Evolutionary conservation across 139 green algal genomes (phyloP).

Genomic region (Closterium sp.): DNA sequence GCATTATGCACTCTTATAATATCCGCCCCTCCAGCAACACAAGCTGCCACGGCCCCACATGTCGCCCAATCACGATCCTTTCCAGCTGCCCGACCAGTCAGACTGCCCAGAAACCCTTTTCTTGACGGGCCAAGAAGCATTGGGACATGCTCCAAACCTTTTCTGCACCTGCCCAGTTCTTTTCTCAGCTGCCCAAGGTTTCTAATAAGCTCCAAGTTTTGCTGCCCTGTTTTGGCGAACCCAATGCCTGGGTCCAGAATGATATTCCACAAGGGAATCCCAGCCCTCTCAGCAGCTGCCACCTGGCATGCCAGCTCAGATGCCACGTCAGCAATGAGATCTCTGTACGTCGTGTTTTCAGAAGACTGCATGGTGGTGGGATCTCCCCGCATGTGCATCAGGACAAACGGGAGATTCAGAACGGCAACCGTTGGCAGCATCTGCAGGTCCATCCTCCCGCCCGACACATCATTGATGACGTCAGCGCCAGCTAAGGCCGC

Average conservation of each 20-base stretch:
- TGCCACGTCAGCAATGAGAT: constrained; percentile 30
- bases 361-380: constrained; percentile 74
- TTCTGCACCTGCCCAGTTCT: background rate
- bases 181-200: constrained; percentile 10
- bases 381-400: constrained; percentile 95
- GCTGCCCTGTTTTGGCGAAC: constrained; percentile 37
- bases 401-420: constrained; percentile 83
- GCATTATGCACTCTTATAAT: constrained; percentile 49
- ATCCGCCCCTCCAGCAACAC: constrained; percentile 36
- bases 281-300: constrained; percentile 23
- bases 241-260: constrained; percentile 53
- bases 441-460: constrained; percentile 70
- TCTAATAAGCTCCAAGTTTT: constrained; percentile 35
- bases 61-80: constrained; percentile 43
- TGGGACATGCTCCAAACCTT: constrained; percentile 17
- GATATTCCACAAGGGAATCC: constrained; percentile 41
- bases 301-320: constrained; percentile 17
- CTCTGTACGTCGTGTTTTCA: constrained; percentile 20
- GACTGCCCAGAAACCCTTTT: constrained; percentile 44
- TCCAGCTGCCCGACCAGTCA: background rate
- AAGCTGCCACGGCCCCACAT: constrained; percentile 25
- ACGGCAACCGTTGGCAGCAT: constrained; percentile 76
- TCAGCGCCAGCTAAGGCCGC: constrained; percentile 58
- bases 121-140: constrained; percentile 44
- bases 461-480: constrained; percentile 96